These are phyloP conservation scores for Ganoderma resinaceum DNA, from an alignment of 1,284 basidiomycete genomes.

Conservation along the genomic window DNA sequence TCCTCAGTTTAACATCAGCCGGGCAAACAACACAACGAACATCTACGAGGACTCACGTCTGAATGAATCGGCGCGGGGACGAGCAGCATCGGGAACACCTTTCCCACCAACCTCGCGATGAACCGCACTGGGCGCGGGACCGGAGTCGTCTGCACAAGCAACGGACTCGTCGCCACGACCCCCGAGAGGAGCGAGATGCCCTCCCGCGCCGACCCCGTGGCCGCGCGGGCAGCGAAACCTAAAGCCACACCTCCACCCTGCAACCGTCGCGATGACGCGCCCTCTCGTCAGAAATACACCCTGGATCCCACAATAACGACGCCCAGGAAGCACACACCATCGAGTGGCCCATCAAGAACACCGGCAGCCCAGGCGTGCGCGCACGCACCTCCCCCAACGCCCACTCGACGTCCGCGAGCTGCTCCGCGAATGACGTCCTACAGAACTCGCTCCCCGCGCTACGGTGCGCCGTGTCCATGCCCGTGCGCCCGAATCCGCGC, in stretches of 20 bases:
- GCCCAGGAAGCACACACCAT: slow-evolving; percentile 61
- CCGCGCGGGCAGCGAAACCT: slow-evolving; percentile 51
- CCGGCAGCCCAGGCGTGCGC: slow-evolving; percentile 54
- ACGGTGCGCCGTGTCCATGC: slow-evolving; percentile 51
- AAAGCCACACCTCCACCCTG: no score
- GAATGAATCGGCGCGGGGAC: slow-evolving; percentile 66
- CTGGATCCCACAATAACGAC: no score
- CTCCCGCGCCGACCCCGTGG: no score
- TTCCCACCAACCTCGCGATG: slow-evolving; percentile 45
- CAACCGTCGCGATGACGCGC: no score
- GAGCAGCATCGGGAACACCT: slow-evolving; percentile 57
- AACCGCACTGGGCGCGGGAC: slow-evolving; percentile 56
- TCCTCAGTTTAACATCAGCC: not conserved
- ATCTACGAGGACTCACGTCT: slow-evolving; percentile 47
- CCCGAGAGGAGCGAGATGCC: no score
- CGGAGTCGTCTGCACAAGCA: slow-evolving; percentile 66
- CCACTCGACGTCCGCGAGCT: slow-evolving; percentile 76
- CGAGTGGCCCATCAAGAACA: slow-evolving; percentile 85
- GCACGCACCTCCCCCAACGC: slow-evolving; percentile 62
- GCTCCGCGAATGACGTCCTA: slow-evolving; percentile 73
- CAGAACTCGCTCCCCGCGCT: slow-evolving; percentile 60
- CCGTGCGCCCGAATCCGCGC: slow-evolving; percentile 87
- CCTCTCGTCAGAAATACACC: no score
- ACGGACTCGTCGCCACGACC: slow-evolving; percentile 73
- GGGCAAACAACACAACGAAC: no score